These are phyloP conservation scores for Plasmodium knowlesi DNA, from an alignment of 169 alveolate species.

Conservation along the genomic window DNA sequence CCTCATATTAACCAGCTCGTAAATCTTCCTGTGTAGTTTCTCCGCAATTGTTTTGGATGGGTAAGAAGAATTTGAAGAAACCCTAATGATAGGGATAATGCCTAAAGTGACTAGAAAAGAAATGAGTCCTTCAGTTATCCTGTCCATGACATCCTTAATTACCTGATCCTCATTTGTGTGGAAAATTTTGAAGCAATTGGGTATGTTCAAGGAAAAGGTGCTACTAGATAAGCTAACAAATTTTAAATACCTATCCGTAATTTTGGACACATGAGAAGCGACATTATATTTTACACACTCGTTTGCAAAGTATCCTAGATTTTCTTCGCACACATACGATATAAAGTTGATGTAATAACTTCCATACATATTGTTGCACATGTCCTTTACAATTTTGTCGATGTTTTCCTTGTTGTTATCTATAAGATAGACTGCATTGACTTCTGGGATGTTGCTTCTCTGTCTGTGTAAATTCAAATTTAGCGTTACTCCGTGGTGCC, in stretches of 20 bases:
- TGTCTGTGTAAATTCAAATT: constrained; percentile 81
- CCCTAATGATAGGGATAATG: constrained; percentile 85
- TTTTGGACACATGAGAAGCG: constrained; percentile 82
- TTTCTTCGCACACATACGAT: constrained; percentile 84
- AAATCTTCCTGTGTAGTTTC: constrained; percentile 81
- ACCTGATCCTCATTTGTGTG: constrained; percentile 77
- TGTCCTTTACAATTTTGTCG: constrained; percentile 84
- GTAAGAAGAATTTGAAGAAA: constrained; percentile 80
- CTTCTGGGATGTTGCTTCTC: constrained; percentile 88
- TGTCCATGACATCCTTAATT: constrained; percentile 75
- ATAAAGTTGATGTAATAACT: constrained; percentile 86
- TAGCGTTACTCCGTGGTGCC: constrained; percentile 90
- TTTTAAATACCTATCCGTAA: constrained; percentile 90
- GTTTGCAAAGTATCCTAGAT: constrained; percentile 84
- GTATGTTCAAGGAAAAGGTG: constrained; percentile 87
- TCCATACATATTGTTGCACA: constrained; percentile 86
- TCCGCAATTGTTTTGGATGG: constrained; percentile 87
- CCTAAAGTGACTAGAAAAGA: constrained; percentile 87
- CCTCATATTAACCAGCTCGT: constrained; percentile 79
- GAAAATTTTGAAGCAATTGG: constrained; percentile 79
- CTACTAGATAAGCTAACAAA: constrained; percentile 85
- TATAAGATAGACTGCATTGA: constrained; percentile 88
- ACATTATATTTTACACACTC: constrained; percentile 86
- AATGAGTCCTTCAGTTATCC: constrained; percentile 83
- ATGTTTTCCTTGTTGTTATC: constrained; percentile 79